phyloP scores from a whole-genome alignment of 306 rosid species.

The Trifolium subterraneum region DNA sequence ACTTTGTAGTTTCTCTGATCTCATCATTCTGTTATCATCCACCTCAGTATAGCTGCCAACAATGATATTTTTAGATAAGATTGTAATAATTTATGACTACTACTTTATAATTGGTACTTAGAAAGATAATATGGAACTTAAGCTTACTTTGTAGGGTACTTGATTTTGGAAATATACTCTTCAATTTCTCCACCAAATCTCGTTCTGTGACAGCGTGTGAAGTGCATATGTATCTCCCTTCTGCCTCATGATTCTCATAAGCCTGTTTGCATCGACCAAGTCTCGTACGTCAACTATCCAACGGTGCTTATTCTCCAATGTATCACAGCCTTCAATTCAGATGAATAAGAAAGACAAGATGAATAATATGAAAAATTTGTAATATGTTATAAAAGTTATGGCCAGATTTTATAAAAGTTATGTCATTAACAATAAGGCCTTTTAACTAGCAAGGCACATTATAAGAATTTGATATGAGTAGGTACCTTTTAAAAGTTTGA shows the following conservation, averaged over 20 bases:
- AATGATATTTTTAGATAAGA: not conserved
- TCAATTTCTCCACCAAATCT: slow-evolving; percentile 64
- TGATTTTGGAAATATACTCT: slow-evolving; percentile 60
- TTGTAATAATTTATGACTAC: not conserved
- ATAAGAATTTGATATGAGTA: slow-evolving; percentile 8
- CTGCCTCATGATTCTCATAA: slow-evolving; percentile 71
- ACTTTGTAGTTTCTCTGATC: slow-evolving; percentile 59
- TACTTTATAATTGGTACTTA: not conserved
- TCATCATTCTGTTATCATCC: slow-evolving; percentile 25
- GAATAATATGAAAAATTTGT: not conserved
- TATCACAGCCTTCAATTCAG: slow-evolving; percentile 54
- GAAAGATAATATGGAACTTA: slow-evolving; percentile 26
- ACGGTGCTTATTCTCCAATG: slow-evolving; percentile 56
- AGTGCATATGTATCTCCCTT: slow-evolving; percentile 73
- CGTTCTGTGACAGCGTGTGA: slow-evolving; percentile 41
- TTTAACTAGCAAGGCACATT: not conserved
- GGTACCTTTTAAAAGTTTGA: slow-evolving; percentile 26
- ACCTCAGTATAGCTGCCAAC: slow-evolving; percentile 55
- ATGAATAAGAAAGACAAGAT: too few relatives aligned
- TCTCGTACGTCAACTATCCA: slow-evolving; percentile 48
- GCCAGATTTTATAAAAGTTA: not conserved
- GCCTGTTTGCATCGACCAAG: slow-evolving; percentile 62
- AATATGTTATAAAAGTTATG: not conserved
- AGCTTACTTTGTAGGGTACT: slow-evolving; percentile 70
- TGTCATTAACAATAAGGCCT: not conserved